These are phyloP conservation scores for Huiozyma sinensis DNA, from an alignment of 805 yeast species.

Conservation along the genomic window DNA sequence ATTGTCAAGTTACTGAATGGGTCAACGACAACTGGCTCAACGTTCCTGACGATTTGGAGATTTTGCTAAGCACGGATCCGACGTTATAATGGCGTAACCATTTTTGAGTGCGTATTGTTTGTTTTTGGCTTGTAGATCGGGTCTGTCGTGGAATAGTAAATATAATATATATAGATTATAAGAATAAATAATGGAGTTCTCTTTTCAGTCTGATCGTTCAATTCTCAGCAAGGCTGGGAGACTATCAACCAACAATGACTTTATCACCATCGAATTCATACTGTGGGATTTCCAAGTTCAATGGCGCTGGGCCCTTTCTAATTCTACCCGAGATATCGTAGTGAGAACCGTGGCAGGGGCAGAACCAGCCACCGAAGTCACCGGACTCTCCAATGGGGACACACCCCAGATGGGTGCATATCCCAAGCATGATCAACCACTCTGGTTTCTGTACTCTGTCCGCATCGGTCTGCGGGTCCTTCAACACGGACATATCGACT, in stretches of 20 bases:
- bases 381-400: conserved; percentile 99
- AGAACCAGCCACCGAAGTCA: conserved; percentile 99
- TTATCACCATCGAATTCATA: conserved; percentile 81
- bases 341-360: conserved; percentile 99
- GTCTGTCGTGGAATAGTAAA: too few species aligned
- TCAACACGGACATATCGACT: conserved; percentile 64
- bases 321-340: conserved; percentile 99
- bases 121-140: too few species aligned
- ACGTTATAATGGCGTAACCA: conserved; percentile 6
- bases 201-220: background rate
- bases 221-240: background rate
- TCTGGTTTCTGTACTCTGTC: conserved; percentile 95
- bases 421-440: conserved; percentile 98
- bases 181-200: conserved; percentile 1
- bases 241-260: conserved; percentile 70
- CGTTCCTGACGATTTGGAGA: conserved; percentile 30
- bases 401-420: conserved; percentile 99
- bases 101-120: too few species aligned
- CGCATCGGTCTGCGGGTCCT: conserved; percentile 90
- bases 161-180: conserved; percentile 2
- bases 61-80: conserved; percentile 7
- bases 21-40: conserved; percentile 18
- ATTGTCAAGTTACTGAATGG: conserved; percentile 16
- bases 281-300: conserved; percentile 92
- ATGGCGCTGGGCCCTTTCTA: conserved; percentile 99